Conservation (phyloP, 2,329 filamentous ascomycete species). For the Claviceps cyperi region DNA sequence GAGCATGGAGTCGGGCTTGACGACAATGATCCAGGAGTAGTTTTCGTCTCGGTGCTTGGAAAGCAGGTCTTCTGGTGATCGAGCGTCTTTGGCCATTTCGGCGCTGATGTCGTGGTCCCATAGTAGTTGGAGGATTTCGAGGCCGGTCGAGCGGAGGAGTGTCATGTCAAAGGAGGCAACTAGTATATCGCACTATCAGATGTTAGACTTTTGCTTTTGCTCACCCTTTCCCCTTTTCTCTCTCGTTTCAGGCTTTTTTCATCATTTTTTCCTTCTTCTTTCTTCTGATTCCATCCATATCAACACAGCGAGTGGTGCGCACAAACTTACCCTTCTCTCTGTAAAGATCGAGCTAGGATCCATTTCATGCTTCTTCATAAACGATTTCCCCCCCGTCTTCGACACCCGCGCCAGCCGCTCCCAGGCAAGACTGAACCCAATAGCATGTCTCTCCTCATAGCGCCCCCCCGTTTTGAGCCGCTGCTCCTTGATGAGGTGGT, state of each 20-base stretch:
- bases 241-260: neutral
- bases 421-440: constrained; percentile 85
- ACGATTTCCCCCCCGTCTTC: constrained; percentile 38
- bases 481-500: constrained; percentile 74
- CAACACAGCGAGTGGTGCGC: too few relatives aligned
- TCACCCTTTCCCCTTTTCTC: neutral
- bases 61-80: constrained; percentile 66
- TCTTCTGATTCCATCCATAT: too few relatives aligned
- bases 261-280: constrained; percentile 38
- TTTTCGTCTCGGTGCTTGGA: constrained; percentile 61
- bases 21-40: constrained; percentile 77
- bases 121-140: constrained; percentile 63
- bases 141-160: constrained; percentile 58
- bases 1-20: constrained; percentile 62
- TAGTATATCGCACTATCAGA: constrained; percentile 62
- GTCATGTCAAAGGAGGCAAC: constrained; percentile 75
- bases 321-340: constrained; percentile 41
- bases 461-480: constrained; percentile 52
- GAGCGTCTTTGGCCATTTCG: constrained; percentile 69
- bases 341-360: constrained; percentile 47
- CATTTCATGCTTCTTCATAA: constrained; percentile 56
- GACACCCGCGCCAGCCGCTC: constrained; percentile 61
- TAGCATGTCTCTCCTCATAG: constrained; percentile 59
- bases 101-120: constrained; percentile 79
- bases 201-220: neutral